Percentiles rank a stretch among this genome's conserved stretches.
phyloP scores from a whole-genome alignment of 768 basidiomycete species.

The Erythrobasidium yunnanense region DNA sequence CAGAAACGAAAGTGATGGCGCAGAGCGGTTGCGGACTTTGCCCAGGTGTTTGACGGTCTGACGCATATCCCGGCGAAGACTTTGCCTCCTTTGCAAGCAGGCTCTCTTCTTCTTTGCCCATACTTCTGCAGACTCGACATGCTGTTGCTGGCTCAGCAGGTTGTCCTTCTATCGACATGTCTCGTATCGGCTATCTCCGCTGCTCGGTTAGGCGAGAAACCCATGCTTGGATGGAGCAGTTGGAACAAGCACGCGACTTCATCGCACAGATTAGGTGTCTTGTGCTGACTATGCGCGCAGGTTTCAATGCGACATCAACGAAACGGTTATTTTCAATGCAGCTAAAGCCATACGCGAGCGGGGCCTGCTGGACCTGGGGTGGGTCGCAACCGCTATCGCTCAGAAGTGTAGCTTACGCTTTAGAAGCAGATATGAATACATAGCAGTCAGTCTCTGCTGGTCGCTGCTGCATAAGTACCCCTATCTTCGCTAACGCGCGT shows the following conservation, averaged over 20 bases:
- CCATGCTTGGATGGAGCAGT: not conserved
- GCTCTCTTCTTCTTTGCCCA: too few species aligned
- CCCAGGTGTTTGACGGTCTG: too few species aligned
- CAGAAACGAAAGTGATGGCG: too few species aligned
- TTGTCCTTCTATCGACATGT: not conserved
- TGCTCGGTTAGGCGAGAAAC: not conserved
- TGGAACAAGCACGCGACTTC: not conserved
- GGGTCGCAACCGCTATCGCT: not conserved
- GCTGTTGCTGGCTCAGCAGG: too few species aligned
- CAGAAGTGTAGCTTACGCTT: not conserved
- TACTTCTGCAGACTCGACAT: too few species aligned
- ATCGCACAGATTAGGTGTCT: not conserved
- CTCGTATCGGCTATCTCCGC: not conserved
- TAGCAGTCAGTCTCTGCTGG: not conserved
- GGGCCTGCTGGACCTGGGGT: slow-evolving; percentile 10
- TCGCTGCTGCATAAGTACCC: not conserved
- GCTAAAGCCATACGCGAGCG: not conserved
- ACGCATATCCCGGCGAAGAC: too few species aligned
- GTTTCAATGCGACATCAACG: not conserved
- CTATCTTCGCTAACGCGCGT: too few species aligned
- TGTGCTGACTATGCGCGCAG: not conserved
- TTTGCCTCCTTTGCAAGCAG: too few species aligned
- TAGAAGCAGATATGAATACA: not conserved
- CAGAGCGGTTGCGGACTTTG: too few species aligned
- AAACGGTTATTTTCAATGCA: not conserved